Conservation (phyloP, 768 basidiomycete species). For the Pholiota microspora region DNA sequence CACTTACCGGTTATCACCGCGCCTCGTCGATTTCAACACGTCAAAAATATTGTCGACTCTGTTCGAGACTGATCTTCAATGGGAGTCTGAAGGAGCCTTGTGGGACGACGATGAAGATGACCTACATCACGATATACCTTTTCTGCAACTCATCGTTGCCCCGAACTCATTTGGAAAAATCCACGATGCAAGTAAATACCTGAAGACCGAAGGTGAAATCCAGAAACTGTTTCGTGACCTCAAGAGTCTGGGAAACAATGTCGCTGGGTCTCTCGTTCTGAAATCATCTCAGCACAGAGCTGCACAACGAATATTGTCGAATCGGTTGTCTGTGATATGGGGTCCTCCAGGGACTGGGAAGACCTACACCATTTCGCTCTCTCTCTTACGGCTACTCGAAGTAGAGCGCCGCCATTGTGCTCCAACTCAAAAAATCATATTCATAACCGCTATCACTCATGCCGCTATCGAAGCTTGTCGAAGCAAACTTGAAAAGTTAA, state of each 20-base stretch:
- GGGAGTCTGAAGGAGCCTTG: conserved; percentile 20
- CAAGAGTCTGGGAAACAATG: conserved; percentile 28
- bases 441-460: conserved; percentile 52
- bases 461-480: conserved; percentile 51
- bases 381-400: conserved; percentile 44
- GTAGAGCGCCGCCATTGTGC: conserved; percentile 32
- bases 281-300: conserved; percentile 48
- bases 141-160: conserved; percentile 42
- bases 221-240: conserved; percentile 41
- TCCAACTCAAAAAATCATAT: conserved; percentile 34
- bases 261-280: conserved; percentile 38
- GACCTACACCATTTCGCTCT: conserved; percentile 49
- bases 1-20: conserved; percentile 44
- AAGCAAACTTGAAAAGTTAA: conserved; percentile 37
- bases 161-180: conserved; percentile 37
- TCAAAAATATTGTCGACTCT: conserved; percentile 43
- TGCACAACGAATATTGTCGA: conserved; percentile 39
- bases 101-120: conserved; percentile 6
- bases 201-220: conserved; percentile 34
- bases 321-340: conserved; percentile 47
- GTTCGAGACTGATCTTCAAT: conserved; percentile 44
- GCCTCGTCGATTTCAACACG: conserved; percentile 54
- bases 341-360: conserved; percentile 55
- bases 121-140: conserved; percentile 28
- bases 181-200: conserved; percentile 24